Conservation (phyloP, 1,284 basidiomycete species). For the Fomes fomentarius region DNA sequence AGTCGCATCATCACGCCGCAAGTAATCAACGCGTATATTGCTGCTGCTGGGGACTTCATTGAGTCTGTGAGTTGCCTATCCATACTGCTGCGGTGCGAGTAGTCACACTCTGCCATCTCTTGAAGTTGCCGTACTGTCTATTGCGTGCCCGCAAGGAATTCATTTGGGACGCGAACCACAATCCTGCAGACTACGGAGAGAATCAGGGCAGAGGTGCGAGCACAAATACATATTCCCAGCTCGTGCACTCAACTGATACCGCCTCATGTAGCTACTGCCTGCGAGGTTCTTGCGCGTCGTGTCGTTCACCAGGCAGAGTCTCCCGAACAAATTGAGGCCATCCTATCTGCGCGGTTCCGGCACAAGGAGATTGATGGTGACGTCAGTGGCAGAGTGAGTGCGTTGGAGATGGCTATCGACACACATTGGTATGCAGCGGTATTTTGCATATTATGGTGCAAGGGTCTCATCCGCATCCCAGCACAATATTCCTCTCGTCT, state of each 20-base stretch:
- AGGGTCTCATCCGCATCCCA: constrained; percentile 31
- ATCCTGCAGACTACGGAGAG: constrained; percentile 86
- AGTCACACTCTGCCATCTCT: neutral
- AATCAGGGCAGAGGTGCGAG: constrained; percentile 76
- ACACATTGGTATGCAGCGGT: constrained; percentile 65
- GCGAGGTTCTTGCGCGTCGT: constrained; percentile 86
- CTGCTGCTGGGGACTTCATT: constrained; percentile 75
- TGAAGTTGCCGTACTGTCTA: constrained; percentile 73
- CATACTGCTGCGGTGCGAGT: neutral
- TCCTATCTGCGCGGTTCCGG: constrained; percentile 81
- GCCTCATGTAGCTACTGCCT: constrained; percentile 63
- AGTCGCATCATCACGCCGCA: constrained; percentile 73
- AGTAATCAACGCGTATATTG: constrained; percentile 66
- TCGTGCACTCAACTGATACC: no score
- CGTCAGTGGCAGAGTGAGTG: constrained; percentile 72
- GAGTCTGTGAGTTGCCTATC: constrained; percentile 63
- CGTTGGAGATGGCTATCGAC: constrained; percentile 84
- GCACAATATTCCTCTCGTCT: constrained; percentile 85
- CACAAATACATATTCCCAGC: no score
- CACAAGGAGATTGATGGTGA: constrained; percentile 80
- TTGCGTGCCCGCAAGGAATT: constrained; percentile 83
- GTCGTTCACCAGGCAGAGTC: constrained; percentile 75
- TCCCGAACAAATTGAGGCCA: constrained; percentile 62
- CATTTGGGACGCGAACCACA: constrained; percentile 71
- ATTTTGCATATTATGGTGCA: constrained; percentile 8